phyloP scores from a whole-genome alignment of 345 rosid species.

The Citrus reticulata region DNA sequence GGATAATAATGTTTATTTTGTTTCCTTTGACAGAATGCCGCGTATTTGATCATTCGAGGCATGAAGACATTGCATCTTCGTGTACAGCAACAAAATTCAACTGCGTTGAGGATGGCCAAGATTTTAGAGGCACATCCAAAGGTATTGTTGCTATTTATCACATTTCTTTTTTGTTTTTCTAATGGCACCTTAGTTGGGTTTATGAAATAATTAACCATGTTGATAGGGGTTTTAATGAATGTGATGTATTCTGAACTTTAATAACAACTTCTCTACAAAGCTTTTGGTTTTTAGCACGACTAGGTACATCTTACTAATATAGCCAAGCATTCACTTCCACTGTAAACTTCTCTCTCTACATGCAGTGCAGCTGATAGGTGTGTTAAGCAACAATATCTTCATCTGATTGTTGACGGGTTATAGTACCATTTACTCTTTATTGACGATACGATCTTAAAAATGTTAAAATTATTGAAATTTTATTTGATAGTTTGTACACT shows the following conservation, averaged over 20 bases:
- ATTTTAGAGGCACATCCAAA: conserved; percentile 99
- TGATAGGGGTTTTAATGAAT: background rate
- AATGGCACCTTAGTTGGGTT: background rate
- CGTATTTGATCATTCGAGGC: conserved; percentile 93
- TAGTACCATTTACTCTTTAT: background rate
- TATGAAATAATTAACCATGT: background rate
- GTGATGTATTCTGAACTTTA: background rate
- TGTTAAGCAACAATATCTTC: background rate
- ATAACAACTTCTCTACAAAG: background rate
- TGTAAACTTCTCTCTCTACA: background rate
- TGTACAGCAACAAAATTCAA: conserved; percentile 93
- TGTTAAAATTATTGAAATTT: background rate
- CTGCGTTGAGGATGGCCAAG: conserved; percentile 93
- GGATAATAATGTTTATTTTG: background rate
- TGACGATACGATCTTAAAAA: background rate
- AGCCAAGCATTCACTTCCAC: background rate
- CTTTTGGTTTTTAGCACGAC: background rate
- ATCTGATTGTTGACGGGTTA: background rate
- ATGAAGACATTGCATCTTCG: conserved; percentile 99
- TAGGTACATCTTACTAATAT: background rate
- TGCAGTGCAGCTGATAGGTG: background rate
- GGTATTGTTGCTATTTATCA: conserved; percentile 30
- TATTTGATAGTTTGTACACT: background rate
- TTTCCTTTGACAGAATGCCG: conserved; percentile 61
- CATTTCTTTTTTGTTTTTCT: background rate